Base-by-base conservation (phyloP, 257 asterid species). In the Gardenia jasminoides region DNA sequence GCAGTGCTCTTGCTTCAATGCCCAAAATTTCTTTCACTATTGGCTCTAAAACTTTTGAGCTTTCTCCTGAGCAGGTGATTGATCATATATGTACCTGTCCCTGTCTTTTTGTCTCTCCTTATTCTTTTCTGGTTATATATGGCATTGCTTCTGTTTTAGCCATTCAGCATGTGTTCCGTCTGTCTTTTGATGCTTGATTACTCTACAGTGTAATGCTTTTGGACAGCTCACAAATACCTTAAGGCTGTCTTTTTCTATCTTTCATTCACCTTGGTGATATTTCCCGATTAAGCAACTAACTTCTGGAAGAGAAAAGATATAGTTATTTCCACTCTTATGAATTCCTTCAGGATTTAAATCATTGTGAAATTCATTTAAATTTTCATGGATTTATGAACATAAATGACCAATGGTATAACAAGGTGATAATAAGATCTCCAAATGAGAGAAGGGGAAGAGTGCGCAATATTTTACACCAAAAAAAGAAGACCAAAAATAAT, bases 31-130 rank as follows among this genome's bases (percentile, higher is more conserved):
- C 97, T 71, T 84, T 93, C 75, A 85, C 94, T 22, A 81, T 93
- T 43, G 98, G 96, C 12, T 83, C 88, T 71, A 90, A 89, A 87
- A 73, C 83, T 76, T 93, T 91, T 70, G 88, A 84, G 31, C 94
- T 93, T 73, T 76, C 89, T 46, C 94, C 97, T 2, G 90, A 90
- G 73, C 91, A 93, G 97, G 98, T 93, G 71, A 64, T 81, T 41
- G 28, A 6, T 76, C 31, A 19, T 44, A 39, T 36, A n/a, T n/a
- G n/a, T n/a, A n/a, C n/a, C n/a, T n/a, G 31, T 39, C 6, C 61
- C 70, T 68, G 46, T 76, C 22, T 71, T 4, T 76, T 22, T 61
- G n/a, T 64, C 39, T 50, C 28, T 19, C 58, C 36, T 31, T 41
- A 7, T 43, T 11, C 33, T 70, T 70, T 72, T 56, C 36, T 39